phyloP scores from a whole-genome alignment of 768 basidiomycete genomes.

The Pulveroboletus sp. region DNA sequence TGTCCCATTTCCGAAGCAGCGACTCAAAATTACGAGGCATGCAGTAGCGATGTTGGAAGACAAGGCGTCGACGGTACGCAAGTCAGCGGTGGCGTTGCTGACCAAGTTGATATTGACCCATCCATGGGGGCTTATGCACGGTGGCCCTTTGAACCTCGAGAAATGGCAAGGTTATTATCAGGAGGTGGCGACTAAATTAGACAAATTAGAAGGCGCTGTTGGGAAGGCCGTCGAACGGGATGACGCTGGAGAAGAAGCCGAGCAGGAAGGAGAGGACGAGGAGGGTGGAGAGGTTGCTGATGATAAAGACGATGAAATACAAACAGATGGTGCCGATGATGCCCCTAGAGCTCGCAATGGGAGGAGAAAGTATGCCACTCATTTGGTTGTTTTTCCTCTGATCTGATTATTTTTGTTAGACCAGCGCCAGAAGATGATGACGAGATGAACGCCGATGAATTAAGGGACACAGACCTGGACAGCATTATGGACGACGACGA shows the following conservation, averaged over 20 bases:
- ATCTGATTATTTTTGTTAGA: constrained; percentile 14
- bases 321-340: constrained; percentile 24
- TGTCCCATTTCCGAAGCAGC: constrained; percentile 82
- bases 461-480: constrained; percentile 32
- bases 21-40: constrained; percentile 68
- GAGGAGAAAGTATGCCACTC: constrained; percentile 23
- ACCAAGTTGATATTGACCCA: constrained; percentile 77
- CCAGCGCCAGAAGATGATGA: constrained; percentile 34
- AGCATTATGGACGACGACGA: constrained; percentile 37
- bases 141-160: constrained; percentile 66
- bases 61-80: constrained; percentile 85
- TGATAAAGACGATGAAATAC: constrained; percentile 33
- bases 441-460: constrained; percentile 57
- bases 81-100: constrained; percentile 72
- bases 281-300: constrained; percentile 36
- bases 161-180: constrained; percentile 75
- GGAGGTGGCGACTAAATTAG: constrained; percentile 55
- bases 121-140: constrained; percentile 81
- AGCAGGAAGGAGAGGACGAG: constrained; percentile 24
- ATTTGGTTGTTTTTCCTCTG: background rate
- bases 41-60: constrained; percentile 82
- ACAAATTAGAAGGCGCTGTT: constrained; percentile 62
- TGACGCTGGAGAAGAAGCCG: constrained; percentile 35
- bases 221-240: constrained; percentile 55
- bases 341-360: constrained; percentile 27